These are phyloP conservation scores for Pseudopyrenochaeta lycopersici DNA, from an alignment of 2,329 filamentous ascomycete genomes.

Conservation along the genomic window DNA sequence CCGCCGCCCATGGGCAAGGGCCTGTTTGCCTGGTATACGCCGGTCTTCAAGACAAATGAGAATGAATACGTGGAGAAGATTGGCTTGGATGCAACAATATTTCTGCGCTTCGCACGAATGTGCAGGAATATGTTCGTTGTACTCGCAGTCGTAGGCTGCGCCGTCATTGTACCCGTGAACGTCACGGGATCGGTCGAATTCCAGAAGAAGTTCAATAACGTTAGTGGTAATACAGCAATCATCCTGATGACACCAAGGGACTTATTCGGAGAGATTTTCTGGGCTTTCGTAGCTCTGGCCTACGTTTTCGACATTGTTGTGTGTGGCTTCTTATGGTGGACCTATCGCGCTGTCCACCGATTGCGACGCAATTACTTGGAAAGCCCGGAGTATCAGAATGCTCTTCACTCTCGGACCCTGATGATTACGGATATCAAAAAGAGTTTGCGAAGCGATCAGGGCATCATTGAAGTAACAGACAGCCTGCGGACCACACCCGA, in stretches of 20 bases:
- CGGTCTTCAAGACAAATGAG: conserved; percentile 81
- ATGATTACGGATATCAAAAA: conserved; percentile 84
- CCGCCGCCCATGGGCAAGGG: conserved; percentile 87
- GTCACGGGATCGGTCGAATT: conserved; percentile 48
- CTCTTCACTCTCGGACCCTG: conserved; percentile 76
- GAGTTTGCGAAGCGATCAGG: conserved; percentile 81
- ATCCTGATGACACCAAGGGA: conserved; percentile 54
- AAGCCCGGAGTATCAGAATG: conserved; percentile 86
- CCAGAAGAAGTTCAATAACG: conserved; percentile 16
- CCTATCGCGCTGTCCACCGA: conserved; percentile 77
- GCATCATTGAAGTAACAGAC: conserved; percentile 84
- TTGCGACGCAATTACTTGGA: conserved; percentile 84
- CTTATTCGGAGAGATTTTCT: conserved; percentile 61
- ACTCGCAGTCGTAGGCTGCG: conserved; percentile 76
- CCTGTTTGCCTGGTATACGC: conserved; percentile 86
- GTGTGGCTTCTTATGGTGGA: conserved; percentile 85
- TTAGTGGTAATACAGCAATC: conserved; percentile 14
- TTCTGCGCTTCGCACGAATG: conserved; percentile 90
- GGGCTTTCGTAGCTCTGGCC: conserved; percentile 67
- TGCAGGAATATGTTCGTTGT: conserved; percentile 86
- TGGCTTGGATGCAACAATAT: conserved; percentile 90
- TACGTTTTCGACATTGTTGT: conserved; percentile 78
- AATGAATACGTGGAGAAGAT: conserved; percentile 79
- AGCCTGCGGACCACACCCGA: conserved; percentile 79
- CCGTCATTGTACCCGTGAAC: conserved; percentile 84